Conservation (phyloP, 345 rosid species). For the Citrus reticulata region DNA sequence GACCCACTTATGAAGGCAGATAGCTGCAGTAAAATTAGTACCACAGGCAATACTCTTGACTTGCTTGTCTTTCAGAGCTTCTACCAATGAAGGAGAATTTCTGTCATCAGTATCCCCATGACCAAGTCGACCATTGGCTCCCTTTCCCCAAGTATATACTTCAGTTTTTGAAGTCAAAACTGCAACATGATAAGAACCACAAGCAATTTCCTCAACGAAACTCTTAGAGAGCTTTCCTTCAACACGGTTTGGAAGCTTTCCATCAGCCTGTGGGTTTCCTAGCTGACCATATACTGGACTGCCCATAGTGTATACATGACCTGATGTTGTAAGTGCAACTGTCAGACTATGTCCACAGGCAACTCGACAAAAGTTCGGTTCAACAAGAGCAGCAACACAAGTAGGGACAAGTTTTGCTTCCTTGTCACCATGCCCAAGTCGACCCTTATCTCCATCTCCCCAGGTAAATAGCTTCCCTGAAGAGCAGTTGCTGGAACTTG, state of each 20-base stretch:
- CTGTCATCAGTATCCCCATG: slow-evolving; percentile 91
- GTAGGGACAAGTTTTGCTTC: slow-evolving; percentile 91
- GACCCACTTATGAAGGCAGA: slow-evolving; percentile 96
- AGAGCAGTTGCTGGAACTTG: slow-evolving; percentile 91
- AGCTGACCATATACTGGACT: slow-evolving; percentile 96
- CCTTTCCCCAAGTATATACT: slow-evolving; percentile 99
- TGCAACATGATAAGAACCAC: slow-evolving; percentile 97
- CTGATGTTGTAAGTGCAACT: slow-evolving; percentile 81
- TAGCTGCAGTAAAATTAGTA: slow-evolving; percentile 87
- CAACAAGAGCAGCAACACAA: slow-evolving; percentile 94
- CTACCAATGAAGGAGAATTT: slow-evolving; percentile 73
- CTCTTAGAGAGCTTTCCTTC: slow-evolving; percentile 87
- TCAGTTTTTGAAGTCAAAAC: slow-evolving; percentile 89
- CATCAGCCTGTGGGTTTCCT: slow-evolving; percentile 89
- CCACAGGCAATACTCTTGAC: slow-evolving; percentile 94
- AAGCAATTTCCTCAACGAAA: slow-evolving; percentile 89
- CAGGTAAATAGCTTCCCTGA: slow-evolving; percentile 94
- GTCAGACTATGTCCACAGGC: slow-evolving; percentile 94
- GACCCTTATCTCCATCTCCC: slow-evolving; percentile 98
- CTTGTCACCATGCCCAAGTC: slow-evolving; percentile 98
- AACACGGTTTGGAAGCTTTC: slow-evolving; percentile 73
- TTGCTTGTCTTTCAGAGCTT: slow-evolving; percentile 92
- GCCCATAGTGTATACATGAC: slow-evolving; percentile 93
- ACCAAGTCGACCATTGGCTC: slow-evolving; percentile 93
- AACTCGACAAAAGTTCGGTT: slow-evolving; percentile 92